Percentiles rank a stretch among this genome's conserved stretches.
Evolutionary conservation across 352 stramenopile species (phyloP).

Genomic region (Phytophthora multivora): DNA sequence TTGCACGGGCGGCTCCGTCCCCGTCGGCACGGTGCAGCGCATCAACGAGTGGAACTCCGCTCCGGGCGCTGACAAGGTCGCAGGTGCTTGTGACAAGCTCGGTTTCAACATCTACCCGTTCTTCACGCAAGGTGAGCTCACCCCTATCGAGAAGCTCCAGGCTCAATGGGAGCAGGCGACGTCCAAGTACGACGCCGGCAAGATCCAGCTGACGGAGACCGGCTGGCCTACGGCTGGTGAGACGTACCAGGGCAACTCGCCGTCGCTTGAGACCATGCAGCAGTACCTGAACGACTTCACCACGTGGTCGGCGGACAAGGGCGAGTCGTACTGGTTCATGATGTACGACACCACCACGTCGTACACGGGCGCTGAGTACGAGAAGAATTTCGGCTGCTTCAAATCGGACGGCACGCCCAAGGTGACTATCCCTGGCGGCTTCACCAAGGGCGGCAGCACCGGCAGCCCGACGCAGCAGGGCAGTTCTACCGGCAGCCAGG

Average conservation of each 20-base stretch:
- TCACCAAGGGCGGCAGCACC: constrained; percentile 2
- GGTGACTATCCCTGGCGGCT: constrained; percentile 35
- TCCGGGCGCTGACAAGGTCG: constrained; percentile 31
- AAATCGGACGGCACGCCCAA: constrained; percentile 40
- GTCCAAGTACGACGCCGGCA: constrained; percentile 40
- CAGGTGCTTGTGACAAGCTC: constrained; percentile 7
- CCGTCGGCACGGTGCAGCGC: constrained; percentile 69
- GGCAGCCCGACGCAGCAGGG: constrained; percentile 8
- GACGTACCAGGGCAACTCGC: constrained; percentile 34
- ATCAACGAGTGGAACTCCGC: constrained; percentile 68
- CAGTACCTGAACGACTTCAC: constrained; percentile 55
- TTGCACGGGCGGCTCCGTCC: constrained; percentile 43
- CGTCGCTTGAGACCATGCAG: constrained; percentile 46
- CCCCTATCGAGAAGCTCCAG: constrained; percentile 55
- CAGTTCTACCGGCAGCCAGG: not conserved
- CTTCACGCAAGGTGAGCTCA: constrained; percentile 35
- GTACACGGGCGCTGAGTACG: constrained; percentile 54
- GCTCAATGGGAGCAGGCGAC: constrained; percentile 51
- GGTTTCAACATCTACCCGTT: constrained; percentile 58
- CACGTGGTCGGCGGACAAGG: constrained; percentile 37
- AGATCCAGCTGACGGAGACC: constrained; percentile 57
- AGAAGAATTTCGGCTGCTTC: constrained; percentile 64
- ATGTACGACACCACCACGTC: constrained; percentile 60
- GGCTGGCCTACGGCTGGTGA: constrained; percentile 53
- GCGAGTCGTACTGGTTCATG: constrained; percentile 60